Evolutionary conservation across 2,329 filamentous ascomycete species (phyloP).

Genomic region (Penicillium psychrosexuale): DNA sequence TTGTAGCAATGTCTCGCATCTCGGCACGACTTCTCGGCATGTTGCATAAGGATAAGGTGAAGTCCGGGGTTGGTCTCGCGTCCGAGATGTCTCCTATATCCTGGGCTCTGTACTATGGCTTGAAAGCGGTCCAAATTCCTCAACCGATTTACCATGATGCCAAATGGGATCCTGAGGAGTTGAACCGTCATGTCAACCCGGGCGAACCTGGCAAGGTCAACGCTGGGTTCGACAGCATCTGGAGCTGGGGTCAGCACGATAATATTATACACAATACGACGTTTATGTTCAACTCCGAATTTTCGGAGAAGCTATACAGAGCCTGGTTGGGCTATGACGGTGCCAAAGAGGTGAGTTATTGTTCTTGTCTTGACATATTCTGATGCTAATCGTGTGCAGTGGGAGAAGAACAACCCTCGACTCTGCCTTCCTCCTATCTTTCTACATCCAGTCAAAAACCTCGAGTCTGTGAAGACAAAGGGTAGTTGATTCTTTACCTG

Average conservation of each 20-base stretch:
- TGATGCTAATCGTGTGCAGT: neutral
- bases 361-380: neutral
- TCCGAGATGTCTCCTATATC: constrained; percentile 15
- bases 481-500: neutral
- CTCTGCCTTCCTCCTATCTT: constrained; percentile 12
- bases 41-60: constrained; percentile 5
- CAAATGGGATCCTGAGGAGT: constrained; percentile 9
- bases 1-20: constrained; percentile 14
- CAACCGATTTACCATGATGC: constrained; percentile 9
- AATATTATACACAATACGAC: constrained; percentile 9
- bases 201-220: constrained; percentile 10
- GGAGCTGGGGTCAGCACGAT: constrained; percentile 7
- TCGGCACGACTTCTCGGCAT: constrained; percentile 3
- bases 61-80: constrained; percentile 6
- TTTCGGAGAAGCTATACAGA: constrained; percentile 8
- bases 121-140: constrained; percentile 15
- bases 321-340: constrained; percentile 12
- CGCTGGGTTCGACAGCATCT: constrained; percentile 8
- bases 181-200: constrained; percentile 7
- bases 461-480: neutral
- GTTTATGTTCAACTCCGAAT: constrained; percentile 12
- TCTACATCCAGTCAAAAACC: constrained; percentile 11
- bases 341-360: neutral
- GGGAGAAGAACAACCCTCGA: constrained; percentile 4
- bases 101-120: constrained; percentile 14